Evolutionary conservation across 176 grass and related monocot genomes (phyloP), one percentile per base, ranked within the genome.

Genomic region (Triticum timopheevii): DNA sequence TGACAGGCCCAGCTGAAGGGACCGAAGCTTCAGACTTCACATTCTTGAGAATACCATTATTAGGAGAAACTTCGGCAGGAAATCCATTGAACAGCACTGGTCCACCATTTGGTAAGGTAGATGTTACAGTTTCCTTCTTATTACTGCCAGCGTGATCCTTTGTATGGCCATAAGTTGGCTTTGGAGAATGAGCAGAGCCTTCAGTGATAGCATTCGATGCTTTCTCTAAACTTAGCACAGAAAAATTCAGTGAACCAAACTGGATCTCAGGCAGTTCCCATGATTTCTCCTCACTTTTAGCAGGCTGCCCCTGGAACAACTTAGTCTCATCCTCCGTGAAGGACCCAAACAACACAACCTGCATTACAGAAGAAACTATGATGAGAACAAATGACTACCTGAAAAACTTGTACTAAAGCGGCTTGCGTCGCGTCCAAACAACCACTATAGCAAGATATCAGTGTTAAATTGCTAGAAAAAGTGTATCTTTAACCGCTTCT

Each of bases 271-370:
- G 23, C 24, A 20, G 73, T 64, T 85, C 88, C 39, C 70, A 82
- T 74, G 75, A 49, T 64, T 81, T 92, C 2, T 42, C 77, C 16
- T 9, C 44, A 44, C 79, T 88, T 72, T 81, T 81, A 65, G 54
- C 10, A 23, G 82, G 85, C 44, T 86, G 69, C 35, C 86, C 88
- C 63, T 91, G 83, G 65, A 93, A 91, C 62, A 82, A 77, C 84
- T 84, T 95, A 33, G 86, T 91, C 42, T 96, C 96, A 0, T 88
- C 96, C 91, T 95, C 92, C 10, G 93, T 96, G 24, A 96, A 96
- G 77, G 85, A 88, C 79, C 96, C 96, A 61, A 98, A 98, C 59
- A 94, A 23, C 11, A 98, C 9, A 15, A 96, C 69, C 97, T 99
- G 92, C 85, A 72, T 30, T 50, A 16, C 10, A 17, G 13, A 61